Base-by-base conservation (phyloP, 2,329 filamentous ascomycete species). In the Neonectria hederae region DNA sequence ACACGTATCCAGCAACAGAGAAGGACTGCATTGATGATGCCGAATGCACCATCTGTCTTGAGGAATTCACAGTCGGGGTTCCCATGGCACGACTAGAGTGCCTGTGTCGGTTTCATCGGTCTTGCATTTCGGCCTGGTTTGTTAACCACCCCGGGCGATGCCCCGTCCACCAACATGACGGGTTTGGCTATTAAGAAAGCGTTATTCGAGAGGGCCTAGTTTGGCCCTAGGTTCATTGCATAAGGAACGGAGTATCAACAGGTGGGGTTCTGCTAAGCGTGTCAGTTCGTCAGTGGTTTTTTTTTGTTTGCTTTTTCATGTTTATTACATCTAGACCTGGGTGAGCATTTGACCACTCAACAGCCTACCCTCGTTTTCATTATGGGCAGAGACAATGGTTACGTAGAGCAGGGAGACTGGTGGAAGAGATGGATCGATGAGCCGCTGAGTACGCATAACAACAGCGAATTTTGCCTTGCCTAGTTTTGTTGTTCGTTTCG, bases 11-110 rank as follows among this genome's bases (percentile, higher is more conserved):
- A 22, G 88, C 89, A 2, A 90, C 88, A 10, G 89, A 90, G 72
- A 91, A 90, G 78, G 89, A 91, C 74, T 90, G 87, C 69, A 83
- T 89, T n/a, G 86, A 89, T 67, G 86, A 87, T 62, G 88, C 87
- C 4, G 89, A 91, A 76, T 90, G 88, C 73, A 90, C 87, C 5
- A 90, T 91, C 54, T 91, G 89, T 69, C 80, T 91, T 3, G 89
- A 90, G 70, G 88, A 90, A 74, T 90, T 89, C 65, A 83, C 87
- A 63, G 86, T 85, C 0, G 88, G 88, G 2, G 83, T 86, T 28
- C 77, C 83, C 26, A 90, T 91, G 88, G 88, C 86, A n/a, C 81
- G 89, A 46, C 77, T 91, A 52, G 89, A 90, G 76, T 91, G 89
- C 70, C 81, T 91, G 26, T 91, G 89, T 73, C 83, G 87, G 19